phyloP scores from a whole-genome alignment of 164 flowering plant species.

The Macadamia integrifolia region DNA sequence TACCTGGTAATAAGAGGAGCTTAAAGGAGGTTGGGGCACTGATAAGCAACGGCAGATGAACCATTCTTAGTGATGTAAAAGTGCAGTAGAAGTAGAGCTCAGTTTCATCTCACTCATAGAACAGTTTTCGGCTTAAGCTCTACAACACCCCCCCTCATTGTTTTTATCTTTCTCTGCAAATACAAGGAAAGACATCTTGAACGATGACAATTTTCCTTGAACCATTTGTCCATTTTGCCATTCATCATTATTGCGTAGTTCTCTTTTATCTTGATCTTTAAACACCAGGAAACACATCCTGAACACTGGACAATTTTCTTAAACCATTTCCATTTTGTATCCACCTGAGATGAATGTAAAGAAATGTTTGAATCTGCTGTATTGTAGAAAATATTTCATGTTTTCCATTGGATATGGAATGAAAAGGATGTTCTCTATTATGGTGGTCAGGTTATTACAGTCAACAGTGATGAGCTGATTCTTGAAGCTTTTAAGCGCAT shows the following conservation, averaged over 20 bases:
- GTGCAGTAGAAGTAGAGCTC: no score
- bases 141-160: no score
- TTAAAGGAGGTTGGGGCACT: no score
- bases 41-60: neutral
- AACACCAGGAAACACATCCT: neutral
- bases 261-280: neutral
- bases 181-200: no score
- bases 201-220: no score
- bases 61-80: neutral
- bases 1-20: no score
- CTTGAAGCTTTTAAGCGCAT: conserved; percentile 89
- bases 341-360: neutral
- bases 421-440: neutral
- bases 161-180: no score
- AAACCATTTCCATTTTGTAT: neutral
- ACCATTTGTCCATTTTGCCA: no score
- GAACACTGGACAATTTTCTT: no score
- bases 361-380: no score
- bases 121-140: no score
- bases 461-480: conserved; percentile 50
- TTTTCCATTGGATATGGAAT: neutral
- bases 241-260: neutral
- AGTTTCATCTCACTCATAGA: neutral
- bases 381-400: no score
- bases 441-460: conserved; percentile 52